Evolutionary conservation across 352 stramenopile genomes (phyloP).

Genomic region (Phytophthora constricta): DNA sequence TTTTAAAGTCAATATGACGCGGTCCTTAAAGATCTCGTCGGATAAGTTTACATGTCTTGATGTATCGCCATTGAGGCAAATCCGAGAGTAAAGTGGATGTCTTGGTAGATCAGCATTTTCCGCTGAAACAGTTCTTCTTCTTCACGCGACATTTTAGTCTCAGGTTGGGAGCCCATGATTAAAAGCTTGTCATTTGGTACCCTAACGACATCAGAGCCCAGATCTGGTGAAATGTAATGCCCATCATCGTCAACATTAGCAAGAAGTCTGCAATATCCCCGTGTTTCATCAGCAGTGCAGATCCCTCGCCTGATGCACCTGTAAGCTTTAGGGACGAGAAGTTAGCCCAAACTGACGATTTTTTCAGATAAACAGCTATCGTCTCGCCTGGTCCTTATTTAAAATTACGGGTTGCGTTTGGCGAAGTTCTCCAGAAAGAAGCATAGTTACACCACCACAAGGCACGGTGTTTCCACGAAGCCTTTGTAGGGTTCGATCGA

Average conservation of each 20-base stretch:
- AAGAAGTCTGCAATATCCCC: not conserved
- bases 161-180: not conserved
- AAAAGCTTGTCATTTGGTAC: not conserved
- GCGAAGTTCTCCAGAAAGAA: conserved; percentile 33
- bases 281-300: not conserved
- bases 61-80: not conserved
- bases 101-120: not conserved
- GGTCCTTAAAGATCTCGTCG: not conserved
- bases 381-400: conserved; percentile 1
- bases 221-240: conserved; percentile 15
- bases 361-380: conserved; percentile 22
- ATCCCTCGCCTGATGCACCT: not conserved
- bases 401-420: conserved; percentile 31
- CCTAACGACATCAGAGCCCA: not conserved
- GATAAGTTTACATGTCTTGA: not conserved
- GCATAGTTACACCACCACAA: conserved; percentile 36
- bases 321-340: conserved; percentile 10
- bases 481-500: conserved; percentile 30
- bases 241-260: conserved; percentile 11
- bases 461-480: conserved; percentile 9
- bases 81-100: no score
- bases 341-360: conserved; percentile 4
- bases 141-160: not conserved
- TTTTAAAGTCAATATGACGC: not conserved
- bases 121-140: not conserved